Evolutionary conservation across 2,329 filamentous ascomycete species (phyloP), one percentile per base, ranked within the genome.

Genomic region (Pseudogymnoascus sp.): DNA sequence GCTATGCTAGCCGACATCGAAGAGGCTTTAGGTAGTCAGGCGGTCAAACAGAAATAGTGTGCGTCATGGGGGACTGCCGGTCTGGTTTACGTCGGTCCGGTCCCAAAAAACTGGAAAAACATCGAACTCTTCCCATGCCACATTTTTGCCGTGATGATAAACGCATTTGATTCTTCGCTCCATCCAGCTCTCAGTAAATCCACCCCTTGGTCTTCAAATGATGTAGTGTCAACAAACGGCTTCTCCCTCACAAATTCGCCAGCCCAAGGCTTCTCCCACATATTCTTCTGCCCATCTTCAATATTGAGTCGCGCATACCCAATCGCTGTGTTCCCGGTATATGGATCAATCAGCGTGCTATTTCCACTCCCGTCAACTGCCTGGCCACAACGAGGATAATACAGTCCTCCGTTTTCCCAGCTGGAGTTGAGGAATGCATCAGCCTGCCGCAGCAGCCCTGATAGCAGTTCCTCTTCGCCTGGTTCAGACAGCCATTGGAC

Each of bases 271-370:
- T 62, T 19, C 30, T 73, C 72, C 67, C 68, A 77, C 69, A 75
- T 73, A 38, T 62, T 72, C 65, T 69, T 72, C 67, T 73, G 72
- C 11, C 75, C 75, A 63, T 75, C 69, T 4, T 66, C 60, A 9
- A 76, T 71, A 62, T 77, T 76, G 19, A 76, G 64, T 19, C 74
- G 65, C 4, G 69, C 69, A 52, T 77, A 77, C 0, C 69, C 74
- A 62, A 77, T 71, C 0, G 66, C 70, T 1, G 70, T 69, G 62
- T 77, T 76, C 0, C 76, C 73, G 0, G 73, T 67, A 19, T 72
- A 75, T 0, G 74, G 73, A 25, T 77, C 74, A 62, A 75, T 69
- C 41, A 66, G 64, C 1, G 64, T 69, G 66, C 70, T 70, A 5
- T 69, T 64, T 2, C 66, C 66, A 0, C 70, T 58, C 2, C 67